Evolutionary conservation across 306 rosid species (phyloP).

Genomic region (Cicer judaicum): DNA sequence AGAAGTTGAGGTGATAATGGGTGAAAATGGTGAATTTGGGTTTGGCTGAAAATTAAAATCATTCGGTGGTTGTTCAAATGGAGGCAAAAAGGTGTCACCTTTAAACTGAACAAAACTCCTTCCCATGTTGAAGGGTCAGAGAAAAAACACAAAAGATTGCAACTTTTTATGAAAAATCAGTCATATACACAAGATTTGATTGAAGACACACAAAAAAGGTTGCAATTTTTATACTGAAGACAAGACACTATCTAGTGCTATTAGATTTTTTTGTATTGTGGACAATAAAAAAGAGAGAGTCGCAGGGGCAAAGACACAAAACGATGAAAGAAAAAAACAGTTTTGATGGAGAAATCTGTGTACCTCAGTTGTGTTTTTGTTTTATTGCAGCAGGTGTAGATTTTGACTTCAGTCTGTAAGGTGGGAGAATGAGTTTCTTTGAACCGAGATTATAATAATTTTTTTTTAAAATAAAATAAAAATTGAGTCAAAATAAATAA

Average conservation of each 20-base stretch:
- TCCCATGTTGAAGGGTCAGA: slow-evolving; percentile 50
- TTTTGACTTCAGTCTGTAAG: too few species aligned
- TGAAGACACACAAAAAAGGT: slow-evolving; percentile 15
- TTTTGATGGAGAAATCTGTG: too few species aligned
- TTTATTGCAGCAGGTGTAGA: too few species aligned
- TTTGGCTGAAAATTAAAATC: slow-evolving; percentile 40
- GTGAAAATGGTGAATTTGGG: slow-evolving; percentile 5
- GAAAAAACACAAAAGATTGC: slow-evolving; percentile 43
- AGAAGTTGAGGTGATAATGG: neutral
- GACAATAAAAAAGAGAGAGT: neutral
- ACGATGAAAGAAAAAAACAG: too few species aligned
- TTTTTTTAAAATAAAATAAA: too few species aligned
- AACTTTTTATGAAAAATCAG: slow-evolving; percentile 39
- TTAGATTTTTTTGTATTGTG: slow-evolving; percentile 15
- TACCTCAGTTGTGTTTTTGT: too few species aligned
- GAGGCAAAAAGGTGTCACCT: slow-evolving; percentile 44
- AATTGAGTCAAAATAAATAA: too few species aligned
- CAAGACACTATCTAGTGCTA: neutral
- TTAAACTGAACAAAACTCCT: slow-evolving; percentile 34
- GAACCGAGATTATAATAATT: too few species aligned
- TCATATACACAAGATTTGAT: neutral
- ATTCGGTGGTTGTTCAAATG: slow-evolving; percentile 48
- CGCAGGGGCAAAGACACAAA: too few species aligned
- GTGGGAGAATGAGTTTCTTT: too few species aligned
- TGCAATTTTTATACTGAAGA: neutral